A percentile compares a stretch with the other conserved stretches of the same genome.
phyloP scores from a whole-genome alignment of 257 asterid species.

The Ilex asprella region DNA sequence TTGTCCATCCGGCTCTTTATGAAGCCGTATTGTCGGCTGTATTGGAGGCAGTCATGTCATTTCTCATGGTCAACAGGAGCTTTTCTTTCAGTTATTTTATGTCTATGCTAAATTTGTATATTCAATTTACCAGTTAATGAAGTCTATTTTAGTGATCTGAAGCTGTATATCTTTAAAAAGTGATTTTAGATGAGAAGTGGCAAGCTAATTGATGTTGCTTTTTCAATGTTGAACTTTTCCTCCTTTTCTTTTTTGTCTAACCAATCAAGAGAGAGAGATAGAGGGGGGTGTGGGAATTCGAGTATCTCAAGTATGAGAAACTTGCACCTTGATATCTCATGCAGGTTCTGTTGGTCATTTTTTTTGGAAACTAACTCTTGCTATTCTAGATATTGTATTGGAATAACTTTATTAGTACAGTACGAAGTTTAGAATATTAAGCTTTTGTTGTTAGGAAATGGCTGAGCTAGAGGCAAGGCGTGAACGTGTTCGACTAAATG shows the following conservation, averaged over 20 bases:
- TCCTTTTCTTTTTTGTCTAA: not conserved
- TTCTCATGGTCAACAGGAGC: too few species aligned
- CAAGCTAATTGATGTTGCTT: not conserved
- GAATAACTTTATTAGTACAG: not conserved
- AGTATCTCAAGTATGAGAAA: too few species aligned
- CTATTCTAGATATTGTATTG: not conserved
- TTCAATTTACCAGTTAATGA: not conserved
- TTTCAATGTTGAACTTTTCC: not conserved
- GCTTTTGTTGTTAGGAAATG: conserved; percentile 65
- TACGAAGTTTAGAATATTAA: not conserved
- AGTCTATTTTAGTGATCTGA: not conserved
- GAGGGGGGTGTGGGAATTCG: too few species aligned
- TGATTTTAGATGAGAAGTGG: not conserved
- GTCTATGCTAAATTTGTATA: not conserved
- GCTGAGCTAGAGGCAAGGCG: conserved; percentile 86
- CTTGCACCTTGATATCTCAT: not conserved
- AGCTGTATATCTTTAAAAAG: not conserved
- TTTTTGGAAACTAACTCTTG: not conserved
- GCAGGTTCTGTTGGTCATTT: not conserved
- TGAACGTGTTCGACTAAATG: conserved; percentile 66
- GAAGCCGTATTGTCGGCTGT: not conserved
- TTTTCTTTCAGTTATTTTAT: not conserved
- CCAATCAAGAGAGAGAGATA: too few species aligned
- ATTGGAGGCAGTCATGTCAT: too few species aligned
- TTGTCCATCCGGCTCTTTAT: not conserved